A percentile compares a stretch with the other conserved stretches of the same genome.
Evolutionary conservation across 75 land plant genomes (phyloP).

Genomic region (Ceratopteris richardii): DNA sequence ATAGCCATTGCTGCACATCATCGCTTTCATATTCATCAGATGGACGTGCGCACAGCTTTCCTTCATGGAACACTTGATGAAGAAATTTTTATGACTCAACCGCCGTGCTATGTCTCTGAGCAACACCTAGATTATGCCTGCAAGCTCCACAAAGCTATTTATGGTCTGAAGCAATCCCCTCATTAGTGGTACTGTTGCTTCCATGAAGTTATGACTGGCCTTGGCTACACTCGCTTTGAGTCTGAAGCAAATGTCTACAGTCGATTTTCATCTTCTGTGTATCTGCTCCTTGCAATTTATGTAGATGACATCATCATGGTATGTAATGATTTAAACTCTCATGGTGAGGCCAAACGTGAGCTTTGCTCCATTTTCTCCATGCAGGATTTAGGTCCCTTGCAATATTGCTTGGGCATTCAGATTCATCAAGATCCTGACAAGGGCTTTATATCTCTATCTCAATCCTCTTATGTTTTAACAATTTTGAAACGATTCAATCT

Average conservation of each 20-base stretch:
- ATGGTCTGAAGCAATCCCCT: slow-evolving; percentile 25
- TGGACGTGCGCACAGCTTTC: slow-evolving; percentile 34
- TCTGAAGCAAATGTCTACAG: slow-evolving; percentile 16
- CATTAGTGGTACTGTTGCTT: slow-evolving; percentile 18
- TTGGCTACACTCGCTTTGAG: slow-evolving; percentile 9
- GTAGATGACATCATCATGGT: slow-evolving; percentile 13
- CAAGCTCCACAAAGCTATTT: slow-evolving; percentile 14
- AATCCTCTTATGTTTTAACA: neutral
- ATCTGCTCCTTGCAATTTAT: slow-evolving; percentile 7
- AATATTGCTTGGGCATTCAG: slow-evolving; percentile 1
- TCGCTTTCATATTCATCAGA: slow-evolving; percentile 13
- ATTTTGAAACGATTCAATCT: neutral
- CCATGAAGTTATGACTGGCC: slow-evolving; percentile 6
- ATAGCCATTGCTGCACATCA: slow-evolving; percentile 22
- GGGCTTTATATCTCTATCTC: neutral
- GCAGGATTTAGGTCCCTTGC: neutral
- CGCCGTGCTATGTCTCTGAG: slow-evolving; percentile 7
- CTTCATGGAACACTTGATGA: slow-evolving; percentile 23
- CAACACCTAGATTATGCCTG: slow-evolving; percentile 12
- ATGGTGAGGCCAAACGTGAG: slow-evolving; percentile 21
- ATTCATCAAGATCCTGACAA: neutral
- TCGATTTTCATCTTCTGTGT: slow-evolving; percentile 6
- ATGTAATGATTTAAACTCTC: slow-evolving; percentile 13
- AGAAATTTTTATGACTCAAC: slow-evolving; percentile 27
- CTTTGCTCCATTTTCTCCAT: slow-evolving; percentile 7